Percentiles rank a stretch among this genome's conserved stretches.
Evolutionary conservation across 352 stramenopile species (phyloP).

Genomic region (Phytopythium oedochilum): DNA sequence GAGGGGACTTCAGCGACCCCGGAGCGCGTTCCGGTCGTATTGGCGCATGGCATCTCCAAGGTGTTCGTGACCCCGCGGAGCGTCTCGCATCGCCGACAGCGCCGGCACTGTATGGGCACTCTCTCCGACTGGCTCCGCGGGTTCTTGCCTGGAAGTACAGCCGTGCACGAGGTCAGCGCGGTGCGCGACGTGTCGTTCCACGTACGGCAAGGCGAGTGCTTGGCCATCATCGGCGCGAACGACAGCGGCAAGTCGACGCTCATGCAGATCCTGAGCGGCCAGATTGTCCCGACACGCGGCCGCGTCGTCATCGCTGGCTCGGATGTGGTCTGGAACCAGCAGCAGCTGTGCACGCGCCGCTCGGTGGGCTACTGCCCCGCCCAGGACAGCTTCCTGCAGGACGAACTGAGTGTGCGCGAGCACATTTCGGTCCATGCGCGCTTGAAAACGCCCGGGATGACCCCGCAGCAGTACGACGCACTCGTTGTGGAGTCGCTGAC

Average conservation of each 20-base stretch:
- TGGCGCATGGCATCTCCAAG: conserved; percentile 6
- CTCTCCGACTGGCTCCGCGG: not conserved
- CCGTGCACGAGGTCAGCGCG: not conserved
- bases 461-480: not conserved
- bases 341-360: conserved; percentile 9
- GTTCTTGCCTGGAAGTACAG: not conserved
- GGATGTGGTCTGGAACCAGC: conserved; percentile 16
- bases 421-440: conserved; percentile 5
- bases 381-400: conserved; percentile 13
- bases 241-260: conserved; percentile 11
- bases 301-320: conserved; percentile 11
- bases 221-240: conserved; percentile 8
- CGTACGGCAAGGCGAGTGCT: conserved; percentile 13
- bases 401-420: conserved; percentile 6
- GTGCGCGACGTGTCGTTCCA: conserved; percentile 9
- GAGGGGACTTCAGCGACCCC: not conserved
- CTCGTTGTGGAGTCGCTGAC: conserved; percentile 4
- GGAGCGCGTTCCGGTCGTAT: not conserved
- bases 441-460: not conserved
- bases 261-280: conserved; percentile 14
- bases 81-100: not conserved
- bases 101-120: not conserved
- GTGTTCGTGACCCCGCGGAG: conserved; percentile 1
- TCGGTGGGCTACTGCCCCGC: conserved; percentile 79
- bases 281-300: conserved; percentile 11